Base-by-base conservation (phyloP, 2,329 filamentous ascomycete genomes). In the Salinomyces thailandicus region DNA sequence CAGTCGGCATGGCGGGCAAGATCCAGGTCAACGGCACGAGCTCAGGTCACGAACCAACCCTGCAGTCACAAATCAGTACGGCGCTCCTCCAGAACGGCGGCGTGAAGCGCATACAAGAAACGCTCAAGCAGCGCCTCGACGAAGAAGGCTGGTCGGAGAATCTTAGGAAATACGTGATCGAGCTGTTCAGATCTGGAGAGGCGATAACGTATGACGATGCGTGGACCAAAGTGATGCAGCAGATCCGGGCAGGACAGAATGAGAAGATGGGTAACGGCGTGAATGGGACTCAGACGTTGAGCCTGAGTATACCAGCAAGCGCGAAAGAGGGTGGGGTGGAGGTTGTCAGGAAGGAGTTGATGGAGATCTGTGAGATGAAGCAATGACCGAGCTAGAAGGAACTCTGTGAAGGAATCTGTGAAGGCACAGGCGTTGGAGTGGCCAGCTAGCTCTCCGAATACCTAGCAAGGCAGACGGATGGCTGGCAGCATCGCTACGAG, bases 121-220 rank as follows among this genome's bases (percentile, higher is more conserved):
- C 66, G 1, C 63, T 79, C 17, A 62, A 68, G 40, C 65, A 73
- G 49, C 66, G 68, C 15, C 64, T 78, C 8, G 68, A 73, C 48
- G 64, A 70, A 36, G 58, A 62, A n/a, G 73, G 73, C 47, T 79
- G 74, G 73, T 69, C 70, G 28, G 66, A 73, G 47, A 63, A 63
- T 18, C 62, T 79, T 41, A 68, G 68, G 39, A 61, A 60, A 31
- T 68, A 77, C 42, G 64, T 73, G 13, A 66, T 68, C 31, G 62
- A 71, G 38, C 63, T 78, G 27, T 67, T 78, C 37, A 69, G 73
- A 46, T 69, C 66, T 17, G 73, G 73, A 31, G 68, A 73, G 37
- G 72, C 69, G 50, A 67, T 66, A 37, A 73, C 66, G 19, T 73
- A 72, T 46, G 67, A 72, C 36, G 71, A 78, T 37, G 62, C 76